phyloP scores from a whole-genome alignment of 192 early-diverging fungal genomes.

The Dissophora ornata region DNA sequence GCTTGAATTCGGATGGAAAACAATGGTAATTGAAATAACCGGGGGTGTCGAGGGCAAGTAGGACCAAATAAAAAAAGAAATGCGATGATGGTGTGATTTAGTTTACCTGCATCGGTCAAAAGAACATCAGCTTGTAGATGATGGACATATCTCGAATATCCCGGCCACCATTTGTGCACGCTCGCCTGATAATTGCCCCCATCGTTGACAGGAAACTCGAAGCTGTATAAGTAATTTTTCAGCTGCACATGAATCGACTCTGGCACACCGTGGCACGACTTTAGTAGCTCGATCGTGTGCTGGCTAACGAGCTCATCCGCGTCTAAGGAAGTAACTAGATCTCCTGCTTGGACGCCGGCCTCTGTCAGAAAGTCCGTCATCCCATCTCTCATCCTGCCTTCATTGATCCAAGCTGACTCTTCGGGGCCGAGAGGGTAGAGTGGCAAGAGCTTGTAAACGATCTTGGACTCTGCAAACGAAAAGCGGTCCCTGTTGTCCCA shows the following conservation, averaged over 20 bases:
- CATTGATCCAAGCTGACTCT: conserved; percentile 62
- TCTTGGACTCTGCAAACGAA: conserved; percentile 65
- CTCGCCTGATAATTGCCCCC: conserved; percentile 61
- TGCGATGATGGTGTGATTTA: not conserved
- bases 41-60: too few species aligned
- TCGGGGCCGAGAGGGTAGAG: conserved; percentile 27
- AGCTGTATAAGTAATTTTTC: conserved; percentile 69
- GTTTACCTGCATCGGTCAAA: conserved; percentile 66
- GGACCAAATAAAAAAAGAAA: too few species aligned
- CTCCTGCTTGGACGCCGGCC: conserved; percentile 38
- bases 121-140: conserved; percentile 44
- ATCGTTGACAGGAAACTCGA: conserved; percentile 62
- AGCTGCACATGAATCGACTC: conserved; percentile 61
- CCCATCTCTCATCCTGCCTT: conserved; percentile 52
- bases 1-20: too few species aligned
- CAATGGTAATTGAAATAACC: too few species aligned
- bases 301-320: conserved; percentile 68
- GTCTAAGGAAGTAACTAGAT: conserved; percentile 66
- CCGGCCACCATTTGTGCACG: conserved; percentile 49
- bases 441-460: conserved; percentile 53
- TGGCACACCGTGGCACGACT: conserved; percentile 61
- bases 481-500: conserved; percentile 59
- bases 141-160: conserved; percentile 48
- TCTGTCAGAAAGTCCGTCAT: conserved; percentile 59
- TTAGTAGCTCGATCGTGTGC: conserved; percentile 58